Conservation (phyloP, 2,329 filamentous ascomycete genomes). For the Blastomyces gilchristii region DNA sequence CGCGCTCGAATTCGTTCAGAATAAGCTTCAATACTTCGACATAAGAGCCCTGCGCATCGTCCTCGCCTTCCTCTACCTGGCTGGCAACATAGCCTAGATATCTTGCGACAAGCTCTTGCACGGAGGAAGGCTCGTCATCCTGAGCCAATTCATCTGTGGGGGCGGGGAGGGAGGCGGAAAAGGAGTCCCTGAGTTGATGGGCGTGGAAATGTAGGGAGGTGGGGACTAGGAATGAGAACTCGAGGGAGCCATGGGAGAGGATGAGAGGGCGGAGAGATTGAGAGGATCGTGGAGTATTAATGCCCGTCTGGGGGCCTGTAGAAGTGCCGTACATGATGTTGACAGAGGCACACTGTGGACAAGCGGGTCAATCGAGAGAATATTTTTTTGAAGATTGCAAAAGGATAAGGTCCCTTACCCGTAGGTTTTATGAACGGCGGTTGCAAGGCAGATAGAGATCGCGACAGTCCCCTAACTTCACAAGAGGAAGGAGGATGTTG, state of each 20-base stretch:
- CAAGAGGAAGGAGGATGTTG: background rate
- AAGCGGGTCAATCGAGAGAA: background rate
- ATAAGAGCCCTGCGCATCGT: conserved; percentile 77
- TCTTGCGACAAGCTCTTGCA: conserved; percentile 80
- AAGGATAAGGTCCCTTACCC: background rate
- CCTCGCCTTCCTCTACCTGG: conserved; percentile 87
- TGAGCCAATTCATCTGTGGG: conserved; percentile 95
- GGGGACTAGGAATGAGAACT: conserved; percentile 90
- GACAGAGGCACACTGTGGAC: background rate
- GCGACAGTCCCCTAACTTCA: background rate
- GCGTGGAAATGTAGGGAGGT: conserved; percentile 95
- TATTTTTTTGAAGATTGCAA: background rate
- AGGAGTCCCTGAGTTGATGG: conserved; percentile 84
- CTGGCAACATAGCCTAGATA: conserved; percentile 84
- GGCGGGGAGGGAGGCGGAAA: conserved; percentile 71
- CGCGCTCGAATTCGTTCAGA: conserved; percentile 91
- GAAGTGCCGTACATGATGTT: conserved; percentile 67
- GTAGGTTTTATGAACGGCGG: background rate
- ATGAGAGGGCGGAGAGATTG: conserved; percentile 85
- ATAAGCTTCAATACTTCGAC: conserved; percentile 86
- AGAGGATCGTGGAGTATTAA: conserved; percentile 89
- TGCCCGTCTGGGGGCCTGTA: conserved; percentile 83
- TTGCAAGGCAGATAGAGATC: background rate
- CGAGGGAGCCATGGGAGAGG: conserved; percentile 85
- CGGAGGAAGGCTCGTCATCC: conserved; percentile 97